Conservation (phyloP, 177 flowering plant genomes). For the Vitis hybrid region DNA sequence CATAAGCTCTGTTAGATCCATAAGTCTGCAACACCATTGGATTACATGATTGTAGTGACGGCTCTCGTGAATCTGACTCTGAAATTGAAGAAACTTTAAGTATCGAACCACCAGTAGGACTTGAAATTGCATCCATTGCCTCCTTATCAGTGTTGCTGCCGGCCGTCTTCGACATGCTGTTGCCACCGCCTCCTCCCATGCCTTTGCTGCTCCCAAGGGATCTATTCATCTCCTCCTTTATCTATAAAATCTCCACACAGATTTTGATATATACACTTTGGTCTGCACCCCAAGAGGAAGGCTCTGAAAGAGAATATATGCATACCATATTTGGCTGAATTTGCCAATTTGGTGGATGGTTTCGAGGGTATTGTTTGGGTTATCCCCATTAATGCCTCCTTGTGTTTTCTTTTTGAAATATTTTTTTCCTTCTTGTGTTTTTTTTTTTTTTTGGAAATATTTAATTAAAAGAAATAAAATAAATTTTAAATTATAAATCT, state of each 20-base stretch:
- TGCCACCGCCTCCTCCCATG: slow-evolving; percentile 28
- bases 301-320: too few relatives aligned
- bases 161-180: slow-evolving; percentile 35
- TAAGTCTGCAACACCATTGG: slow-evolving; percentile 31
- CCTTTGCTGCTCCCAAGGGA: slow-evolving; percentile 19
- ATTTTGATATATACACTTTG: too few relatives aligned
- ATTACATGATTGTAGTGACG: slow-evolving; percentile 34
- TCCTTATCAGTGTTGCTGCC: slow-evolving; percentile 24
- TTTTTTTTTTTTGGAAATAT: too few relatives aligned
- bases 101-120: slow-evolving; percentile 17
- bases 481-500: too few relatives aligned
- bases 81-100: slow-evolving; percentile 25
- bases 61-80: slow-evolving; percentile 74
- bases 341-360: too few relatives aligned
- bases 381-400: background rate
- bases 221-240: too few relatives aligned
- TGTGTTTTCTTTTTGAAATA: background rate
- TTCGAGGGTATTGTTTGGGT: too few relatives aligned
- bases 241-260: too few relatives aligned
- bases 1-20: slow-evolving; percentile 45
- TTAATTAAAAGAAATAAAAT: too few relatives aligned
- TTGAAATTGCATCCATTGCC: slow-evolving; percentile 9
- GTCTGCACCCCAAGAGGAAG: too few relatives aligned
- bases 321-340: too few relatives aligned
- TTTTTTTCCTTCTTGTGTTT: too few relatives aligned